phyloP scores from a whole-genome alignment of 257 asterid species.

The Salvia hispanica region DNA sequence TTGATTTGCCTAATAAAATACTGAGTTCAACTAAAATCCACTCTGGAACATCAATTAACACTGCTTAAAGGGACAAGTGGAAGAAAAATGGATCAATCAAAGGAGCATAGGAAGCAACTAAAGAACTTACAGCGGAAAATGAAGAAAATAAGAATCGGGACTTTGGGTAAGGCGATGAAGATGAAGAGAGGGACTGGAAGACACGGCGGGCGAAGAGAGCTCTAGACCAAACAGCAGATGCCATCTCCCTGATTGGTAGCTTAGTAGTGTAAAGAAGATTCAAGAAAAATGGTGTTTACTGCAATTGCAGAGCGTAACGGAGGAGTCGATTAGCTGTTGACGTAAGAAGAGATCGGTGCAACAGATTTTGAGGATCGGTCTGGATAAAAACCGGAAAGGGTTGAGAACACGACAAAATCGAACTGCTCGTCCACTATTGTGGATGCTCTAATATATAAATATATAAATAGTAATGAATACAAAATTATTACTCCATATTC shows the following conservation, averaged over 20 bases:
- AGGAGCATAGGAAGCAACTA: not conserved
- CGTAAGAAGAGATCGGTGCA: no score
- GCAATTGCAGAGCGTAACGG: not conserved
- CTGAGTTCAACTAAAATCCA: slow-evolving; percentile 15
- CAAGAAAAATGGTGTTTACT: not conserved
- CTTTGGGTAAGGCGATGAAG: slow-evolving; percentile 43
- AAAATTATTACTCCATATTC: no score
- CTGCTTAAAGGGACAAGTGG: not conserved
- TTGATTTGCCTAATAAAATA: not conserved
- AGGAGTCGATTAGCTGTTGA: not conserved
- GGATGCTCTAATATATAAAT: no score
- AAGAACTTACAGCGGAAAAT: slow-evolving; percentile 50
- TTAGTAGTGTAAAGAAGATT: not conserved
- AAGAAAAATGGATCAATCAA: not conserved
- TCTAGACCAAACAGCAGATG: slow-evolving; percentile 64
- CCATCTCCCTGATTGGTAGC: slow-evolving; percentile 35
- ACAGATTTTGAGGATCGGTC: not conserved
- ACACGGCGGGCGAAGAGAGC: slow-evolving; percentile 59
- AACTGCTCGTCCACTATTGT: no score
- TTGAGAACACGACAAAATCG: not conserved
- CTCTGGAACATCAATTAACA: not conserved
- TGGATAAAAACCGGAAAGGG: not conserved
- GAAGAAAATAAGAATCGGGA: slow-evolving; percentile 41
- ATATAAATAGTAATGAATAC: no score
- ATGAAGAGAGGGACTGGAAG: slow-evolving; percentile 43